Conservation (phyloP, 768 basidiomycete species). For the Lepiota venenata region DNA sequence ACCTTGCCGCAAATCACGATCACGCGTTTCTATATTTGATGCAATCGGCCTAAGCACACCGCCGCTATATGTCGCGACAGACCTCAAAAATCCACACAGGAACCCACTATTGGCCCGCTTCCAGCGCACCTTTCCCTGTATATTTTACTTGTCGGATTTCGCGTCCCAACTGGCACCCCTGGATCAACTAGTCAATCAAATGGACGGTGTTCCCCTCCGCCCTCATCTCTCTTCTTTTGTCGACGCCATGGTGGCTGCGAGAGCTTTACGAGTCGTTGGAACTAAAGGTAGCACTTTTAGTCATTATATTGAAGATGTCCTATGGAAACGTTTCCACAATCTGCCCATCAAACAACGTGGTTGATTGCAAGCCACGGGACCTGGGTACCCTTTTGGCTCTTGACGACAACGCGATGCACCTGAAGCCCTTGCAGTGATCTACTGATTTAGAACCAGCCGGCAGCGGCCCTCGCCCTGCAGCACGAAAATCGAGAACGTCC, state of each 20-base stretch:
- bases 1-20: slow-evolving; percentile 10
- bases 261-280: slow-evolving; percentile 55
- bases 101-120: slow-evolving; percentile 22
- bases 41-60: slow-evolving; percentile 11
- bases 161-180: slow-evolving; percentile 14
- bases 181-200: slow-evolving; percentile 18
- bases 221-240: slow-evolving; percentile 52
- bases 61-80: slow-evolving; percentile 23
- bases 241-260: slow-evolving; percentile 67
- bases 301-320: slow-evolving; percentile 59
- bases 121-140: slow-evolving; percentile 23
- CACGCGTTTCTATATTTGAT: background rate
- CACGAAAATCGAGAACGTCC: too few species aligned
- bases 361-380: slow-evolving; percentile 18
- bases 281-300: slow-evolving; percentile 79
- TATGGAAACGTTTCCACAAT: slow-evolving; percentile 61
- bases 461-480: too few species aligned
- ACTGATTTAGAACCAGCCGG: background rate
- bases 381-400: background rate
- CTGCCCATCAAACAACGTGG: slow-evolving; percentile 49
- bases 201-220: slow-evolving; percentile 21
- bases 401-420: background rate
- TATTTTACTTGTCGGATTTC: slow-evolving; percentile 25
- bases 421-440: background rate
- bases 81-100: slow-evolving; percentile 19